These are phyloP conservation scores for Collybia sp. DNA, from an alignment of 768 basidiomycete genomes.

Conservation along the genomic window DNA sequence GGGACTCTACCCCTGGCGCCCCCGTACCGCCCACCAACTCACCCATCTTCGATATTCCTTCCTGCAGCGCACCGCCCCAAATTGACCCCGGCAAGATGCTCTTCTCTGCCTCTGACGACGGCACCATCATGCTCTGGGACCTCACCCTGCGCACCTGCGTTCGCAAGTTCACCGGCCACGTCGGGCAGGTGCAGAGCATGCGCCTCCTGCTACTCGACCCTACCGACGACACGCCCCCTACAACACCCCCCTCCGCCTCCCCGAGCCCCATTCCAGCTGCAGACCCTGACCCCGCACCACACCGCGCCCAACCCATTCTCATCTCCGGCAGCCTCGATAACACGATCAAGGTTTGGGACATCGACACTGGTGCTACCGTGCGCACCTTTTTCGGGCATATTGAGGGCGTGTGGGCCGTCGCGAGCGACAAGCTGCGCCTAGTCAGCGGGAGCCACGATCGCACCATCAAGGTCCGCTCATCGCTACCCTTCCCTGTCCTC, in stretches of 20 bases:
- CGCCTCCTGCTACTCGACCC: conserved; percentile 69
- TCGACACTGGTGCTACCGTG: conserved; percentile 74
- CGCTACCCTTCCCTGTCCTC: conserved; percentile 2
- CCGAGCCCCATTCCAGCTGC: not conserved
- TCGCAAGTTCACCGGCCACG: conserved; percentile 82
- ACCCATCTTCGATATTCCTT: conserved; percentile 30
- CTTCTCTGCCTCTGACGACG: conserved; percentile 96
- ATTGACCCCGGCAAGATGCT: conserved; percentile 90
- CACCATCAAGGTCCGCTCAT: conserved; percentile 81
- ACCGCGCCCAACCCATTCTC: conserved; percentile 48
- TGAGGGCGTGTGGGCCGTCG: conserved; percentile 97
- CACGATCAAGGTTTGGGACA: conserved; percentile 94
- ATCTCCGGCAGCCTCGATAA: conserved; percentile 92
- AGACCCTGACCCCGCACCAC: not conserved
- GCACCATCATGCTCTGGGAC: conserved; percentile 93
- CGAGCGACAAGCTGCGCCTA: conserved; percentile 85
- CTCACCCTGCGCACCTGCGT: conserved; percentile 76
- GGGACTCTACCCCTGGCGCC: conserved; percentile 59
- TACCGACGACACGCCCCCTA: conserved; percentile 27
- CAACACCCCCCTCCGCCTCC: not conserved
- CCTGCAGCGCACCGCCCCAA: conserved; percentile 32
- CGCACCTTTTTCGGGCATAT: conserved; percentile 95
- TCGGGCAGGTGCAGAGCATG: conserved; percentile 92
- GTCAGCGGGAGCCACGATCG: conserved; percentile 94
- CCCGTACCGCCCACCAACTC: conserved; percentile 22